Evolutionary conservation across 1,139 yeast species (phyloP), one percentile per base, ranked within the genome.

Genomic region (Casaregolazyma lundiana): DNA sequence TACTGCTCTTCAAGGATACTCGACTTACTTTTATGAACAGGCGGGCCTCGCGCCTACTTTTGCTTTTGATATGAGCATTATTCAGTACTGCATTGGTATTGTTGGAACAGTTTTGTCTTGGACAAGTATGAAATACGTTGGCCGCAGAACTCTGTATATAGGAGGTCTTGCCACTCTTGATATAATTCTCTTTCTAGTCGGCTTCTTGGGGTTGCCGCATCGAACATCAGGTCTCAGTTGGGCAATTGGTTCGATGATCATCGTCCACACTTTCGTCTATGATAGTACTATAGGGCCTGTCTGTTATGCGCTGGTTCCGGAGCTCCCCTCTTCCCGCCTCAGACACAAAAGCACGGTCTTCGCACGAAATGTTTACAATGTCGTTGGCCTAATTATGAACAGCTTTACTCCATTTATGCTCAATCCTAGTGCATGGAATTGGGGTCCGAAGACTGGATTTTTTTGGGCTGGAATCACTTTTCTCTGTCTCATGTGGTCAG

Each of bases 371-470:
- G 56, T 71, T 37, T 75, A 75, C 63, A 54, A 53, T 26, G 32
- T 53, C 1, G 64, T 71, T 30, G 72, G 72, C 41, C 71, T 78
- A 50, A 64, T 75, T 37, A 66, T 54, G 58, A 55, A 72, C 19
- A 62, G 76, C 35, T 62, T 75, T 34, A 69, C 70, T 48, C 83
- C 84, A 15, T 73, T 77, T 57, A 73, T 79, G 80, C 68, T 80
- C 58, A 77, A 77, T 60, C 77, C 80, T 2, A 69, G 73, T 11
- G 75, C 73, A 4, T 75, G 78, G 73, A 70, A 75, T 55, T 73
- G 79, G 79, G 69, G 72, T 45, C 84, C 80, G 30, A 77, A 78
- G 60, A 69, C 79, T 6, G 83, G 77, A 1, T 76, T 77, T 58
- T 70, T 79, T 57, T 79, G 76, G 75, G 78, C 73, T 19, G 81